Percentiles rank a stretch among this genome's conserved stretches.
phyloP scores from a whole-genome alignment of 179 eudicot species.

The Sideroxylon spinosum region DNA sequence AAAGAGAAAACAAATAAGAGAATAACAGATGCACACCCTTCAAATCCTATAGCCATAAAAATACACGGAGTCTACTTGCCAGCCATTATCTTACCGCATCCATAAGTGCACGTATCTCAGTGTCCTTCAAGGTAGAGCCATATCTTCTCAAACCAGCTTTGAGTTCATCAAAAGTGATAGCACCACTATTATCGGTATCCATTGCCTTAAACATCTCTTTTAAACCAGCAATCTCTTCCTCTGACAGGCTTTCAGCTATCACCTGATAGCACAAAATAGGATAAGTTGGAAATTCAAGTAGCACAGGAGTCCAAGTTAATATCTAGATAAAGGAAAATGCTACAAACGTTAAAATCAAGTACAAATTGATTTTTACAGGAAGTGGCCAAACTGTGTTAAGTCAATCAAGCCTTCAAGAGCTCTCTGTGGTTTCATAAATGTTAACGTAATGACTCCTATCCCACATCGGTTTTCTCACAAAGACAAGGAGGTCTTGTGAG shows the following conservation, averaged over 20 bases:
- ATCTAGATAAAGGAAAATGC: background rate
- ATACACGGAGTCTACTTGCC: background rate
- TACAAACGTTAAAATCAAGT: background rate
- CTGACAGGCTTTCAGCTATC: conserved; percentile 70
- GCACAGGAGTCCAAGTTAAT: background rate
- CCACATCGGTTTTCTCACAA: no score
- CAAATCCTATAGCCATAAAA: background rate
- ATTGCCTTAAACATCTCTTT: conserved; percentile 67
- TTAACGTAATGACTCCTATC: no score
- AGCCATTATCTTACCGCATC: conserved; percentile 48
- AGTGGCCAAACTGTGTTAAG: background rate
- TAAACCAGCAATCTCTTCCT: conserved; percentile 73
- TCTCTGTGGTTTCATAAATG: background rate
- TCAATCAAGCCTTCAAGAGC: background rate
- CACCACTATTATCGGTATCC: conserved; percentile 74
- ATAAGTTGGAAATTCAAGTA: background rate
- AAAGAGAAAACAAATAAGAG: background rate
- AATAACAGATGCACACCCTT: background rate
- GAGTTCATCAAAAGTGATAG: conserved; percentile 70
- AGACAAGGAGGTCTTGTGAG: no score
- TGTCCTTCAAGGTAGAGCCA: conserved; percentile 66
- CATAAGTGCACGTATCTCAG: conserved; percentile 67
- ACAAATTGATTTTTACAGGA: background rate
- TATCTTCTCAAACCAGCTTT: conserved; percentile 65
- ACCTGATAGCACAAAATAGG: conserved; percentile 33